Evolutionary conservation across 2,329 filamentous ascomycete species (phyloP), one percentile per base, ranked within the genome.

Genomic region (Arthrobotrys iridis): DNA sequence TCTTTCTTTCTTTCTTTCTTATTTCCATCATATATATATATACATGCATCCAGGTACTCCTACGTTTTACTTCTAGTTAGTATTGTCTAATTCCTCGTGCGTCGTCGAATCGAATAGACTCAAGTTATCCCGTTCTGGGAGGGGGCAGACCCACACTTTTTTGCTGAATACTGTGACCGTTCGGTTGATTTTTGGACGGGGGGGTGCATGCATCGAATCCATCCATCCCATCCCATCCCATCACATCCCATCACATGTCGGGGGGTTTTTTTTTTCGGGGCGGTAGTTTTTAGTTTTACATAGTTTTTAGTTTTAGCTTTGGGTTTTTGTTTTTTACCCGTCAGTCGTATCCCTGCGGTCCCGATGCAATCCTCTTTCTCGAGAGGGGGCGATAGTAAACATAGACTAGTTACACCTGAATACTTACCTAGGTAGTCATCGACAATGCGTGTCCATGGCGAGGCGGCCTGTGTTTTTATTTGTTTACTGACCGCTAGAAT

Each of bases 221-320:
- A 37, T 37, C 33, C 33, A 37, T 37, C 33, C 33, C 6, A 7
- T 7, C 13, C 33, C 33, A 37, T n/a, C n/a, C n/a, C n/a, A n/a
- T n/a, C n/a, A n/a, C 48, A 55, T 55, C 48, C 48, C 48, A 55
- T 55, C 50, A 55, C 50, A 55, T 55, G 50, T 22, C 40, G 40
- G 40, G 40, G 40, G 40, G 40, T 40, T 40, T 15, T 40, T 40
- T 15, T 2, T 4, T 40, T n/a, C n/a, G n/a, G n/a, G n/a, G n/a
- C n/a, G n/a, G n/a, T n/a, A n/a, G n/a, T n/a, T n/a, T n/a, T n/a
- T n/a, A n/a, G n/a, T n/a, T n/a, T n/a, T n/a, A n/a, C n/a, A n/a
- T n/a, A n/a, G n/a, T n/a, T n/a, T n/a, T n/a, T n/a, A n/a, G n/a
- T n/a, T n/a, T n/a, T n/a, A n/a, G n/a, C n/a, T 40, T 40, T 15